These are phyloP conservation scores for Exophiala lecanii-corni DNA, from an alignment of 2,329 filamentous ascomycete genomes.

Conservation along the genomic window DNA sequence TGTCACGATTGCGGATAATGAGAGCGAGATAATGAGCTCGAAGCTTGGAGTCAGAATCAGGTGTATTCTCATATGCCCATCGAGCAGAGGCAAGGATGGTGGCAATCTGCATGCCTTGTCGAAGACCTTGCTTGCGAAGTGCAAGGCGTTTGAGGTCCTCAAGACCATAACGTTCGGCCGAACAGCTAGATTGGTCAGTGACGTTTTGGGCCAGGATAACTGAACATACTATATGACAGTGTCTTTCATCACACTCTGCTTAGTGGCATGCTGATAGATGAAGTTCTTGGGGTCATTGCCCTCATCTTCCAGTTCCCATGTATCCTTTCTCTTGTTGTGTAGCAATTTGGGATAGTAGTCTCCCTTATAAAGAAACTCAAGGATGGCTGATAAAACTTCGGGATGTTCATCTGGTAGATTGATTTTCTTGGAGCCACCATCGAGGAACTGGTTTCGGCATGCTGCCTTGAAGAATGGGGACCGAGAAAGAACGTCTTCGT, in stretches of 20 bases:
- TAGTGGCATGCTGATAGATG: conserved; percentile 61
- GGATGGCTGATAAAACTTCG: conserved; percentile 82
- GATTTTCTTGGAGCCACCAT: conserved; percentile 62
- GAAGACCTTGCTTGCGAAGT: conserved; percentile 82
- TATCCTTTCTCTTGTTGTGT: conserved; percentile 74
- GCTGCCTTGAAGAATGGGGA: conserved; percentile 74
- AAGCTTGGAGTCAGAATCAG: conserved; percentile 84
- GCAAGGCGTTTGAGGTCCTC: conserved; percentile 80
- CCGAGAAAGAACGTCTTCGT: conserved; percentile 74
- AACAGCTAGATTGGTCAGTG: conserved; percentile 50
- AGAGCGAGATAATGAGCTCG: conserved; percentile 87
- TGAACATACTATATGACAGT: conserved; percentile 69
- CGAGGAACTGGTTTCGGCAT: conserved; percentile 60
- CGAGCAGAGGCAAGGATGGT: conserved; percentile 84
- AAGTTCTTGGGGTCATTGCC: conserved; percentile 51
- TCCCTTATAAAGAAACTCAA: conserved; percentile 91
- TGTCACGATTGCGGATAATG: conserved; percentile 80
- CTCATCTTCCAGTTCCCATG: conserved; percentile 72
- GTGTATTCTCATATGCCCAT: conserved; percentile 83
- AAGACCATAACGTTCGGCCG: conserved; percentile 77
- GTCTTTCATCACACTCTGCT: conserved; percentile 73
- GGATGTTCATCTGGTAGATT: conserved; percentile 79
- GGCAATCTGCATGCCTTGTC: conserved; percentile 75
- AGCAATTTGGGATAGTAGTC: conserved; percentile 83
- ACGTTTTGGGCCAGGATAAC: background rate